These are phyloP conservation scores for Nakaseomyces sp. DNA, from an alignment of 1,139 yeast genomes.

Conservation along the genomic window DNA sequence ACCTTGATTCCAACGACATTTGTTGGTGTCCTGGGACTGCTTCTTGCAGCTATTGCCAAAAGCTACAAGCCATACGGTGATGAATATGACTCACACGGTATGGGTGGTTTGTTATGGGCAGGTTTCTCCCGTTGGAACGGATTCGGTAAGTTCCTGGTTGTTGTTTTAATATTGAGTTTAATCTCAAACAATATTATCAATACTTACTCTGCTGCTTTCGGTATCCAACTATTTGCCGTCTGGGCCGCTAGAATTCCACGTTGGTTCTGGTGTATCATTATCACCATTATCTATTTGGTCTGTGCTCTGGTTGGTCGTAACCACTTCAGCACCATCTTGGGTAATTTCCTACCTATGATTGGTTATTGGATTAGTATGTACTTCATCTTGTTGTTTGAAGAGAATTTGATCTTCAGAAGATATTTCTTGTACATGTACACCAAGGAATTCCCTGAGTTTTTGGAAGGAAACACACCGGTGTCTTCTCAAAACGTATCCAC, in stretches of 20 bases:
- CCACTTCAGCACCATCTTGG: constrained; percentile 63
- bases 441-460: constrained; percentile 40
- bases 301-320: constrained; percentile 71
- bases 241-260: constrained; percentile 62
- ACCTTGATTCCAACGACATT: constrained; percentile 66
- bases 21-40: constrained; percentile 65
- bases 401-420: constrained; percentile 62
- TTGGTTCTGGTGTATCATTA: constrained; percentile 63
- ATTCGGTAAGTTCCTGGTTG: constrained; percentile 67
- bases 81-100: constrained; percentile 52
- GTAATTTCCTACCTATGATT: constrained; percentile 89
- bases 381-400: constrained; percentile 62
- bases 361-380: constrained; percentile 92
- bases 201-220: constrained; percentile 77
- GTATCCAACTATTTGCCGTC: constrained; percentile 62
- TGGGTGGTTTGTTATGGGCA: constrained; percentile 67
- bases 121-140: constrained; percentile 71
- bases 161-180: constrained; percentile 60
- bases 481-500: background rate
- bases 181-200: constrained; percentile 75
- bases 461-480: background rate
- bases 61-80: constrained; percentile 51
- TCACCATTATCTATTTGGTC: constrained; percentile 58
- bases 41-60: constrained; percentile 64
- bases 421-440: constrained; percentile 42